Base-by-base conservation (phyloP, 495 filamentous ascomycete species). In the Penicillium macrosclerotiorum region DNA sequence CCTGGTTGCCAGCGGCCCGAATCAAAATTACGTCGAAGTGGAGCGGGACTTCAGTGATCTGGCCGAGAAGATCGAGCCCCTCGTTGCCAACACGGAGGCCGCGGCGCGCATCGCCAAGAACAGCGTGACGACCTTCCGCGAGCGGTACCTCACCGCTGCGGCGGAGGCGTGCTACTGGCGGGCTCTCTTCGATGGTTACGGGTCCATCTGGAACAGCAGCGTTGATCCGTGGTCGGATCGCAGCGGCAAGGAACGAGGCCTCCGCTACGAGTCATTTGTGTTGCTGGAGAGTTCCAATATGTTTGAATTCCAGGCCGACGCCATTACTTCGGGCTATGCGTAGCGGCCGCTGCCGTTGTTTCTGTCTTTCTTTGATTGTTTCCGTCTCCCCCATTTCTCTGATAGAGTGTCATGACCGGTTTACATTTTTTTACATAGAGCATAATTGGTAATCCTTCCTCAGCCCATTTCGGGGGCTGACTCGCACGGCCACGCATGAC, bases 11-110 rank as follows among this genome's bases (percentile, higher is more conserved):
- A 55, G 55, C 6, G 82, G 82, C 0, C 71, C 77, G 5, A 54
- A 78, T 2, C 79, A 84, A 53, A 88, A 84, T 55, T 84, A 77
- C 37, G 70, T 85, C 34, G 68, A 79, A 44, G 79, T 84, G 4
- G 65, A 73, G 24, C 64, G 71, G 17, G 79, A 85, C 51, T 84
- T 76, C 52, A 73, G 72, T 24, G 71, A 83, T 51, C 66, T 85
- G 4, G 61, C 73, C n/a, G 64, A 69, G 6, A 76, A 72, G 47
- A 72, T 85, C 23, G 44, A 77, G 24, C 62, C 69, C 4, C 65
- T 79, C 8, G 54, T 79, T 16, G 41, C 37, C 7, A 54, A 81
- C 37, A 65, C 71, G 0, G 51, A 66, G 1, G 62, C 64, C 26
- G 79, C 80, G 1, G 62, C 73, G 40, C 63, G 54, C 4, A 80